Evolutionary conservation across 2,329 filamentous ascomycete genomes (phyloP), one percentile per base, ranked within the genome.

Genomic region (Neoascochyta sp.): DNA sequence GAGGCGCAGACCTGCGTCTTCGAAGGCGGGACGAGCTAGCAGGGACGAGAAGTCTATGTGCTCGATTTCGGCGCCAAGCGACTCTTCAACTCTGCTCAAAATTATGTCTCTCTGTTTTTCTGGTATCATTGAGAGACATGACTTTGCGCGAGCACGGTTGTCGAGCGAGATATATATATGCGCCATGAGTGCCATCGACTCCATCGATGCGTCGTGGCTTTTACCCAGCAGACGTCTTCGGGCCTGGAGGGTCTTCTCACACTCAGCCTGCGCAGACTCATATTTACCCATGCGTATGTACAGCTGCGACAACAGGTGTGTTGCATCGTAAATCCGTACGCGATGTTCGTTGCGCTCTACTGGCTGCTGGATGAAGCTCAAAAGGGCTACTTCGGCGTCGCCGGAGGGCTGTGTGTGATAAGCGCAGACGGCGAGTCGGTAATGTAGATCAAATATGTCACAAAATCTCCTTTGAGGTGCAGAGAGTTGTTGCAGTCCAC

Each of bases 181-280:
- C 15, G 51, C 47, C 49, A 55, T 54, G 23, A 57, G 43, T 9
- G 50, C 49, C 26, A 47, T 40, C 10, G 54, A 56, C 28, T 54
- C 52, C 18, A 52, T 38, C 15, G 50, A 41, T 7, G 39, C 40
- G 7, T 40, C 33, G 26, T 41, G 44, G n/a, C 35, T 40, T 34
- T 57, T 57, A 12, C 51, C 54, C 10, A 52, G 27, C 12, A 56
- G 26, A 9, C 42, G 40, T 20, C 49, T 34, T 22, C 54, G 43
- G n/a, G 32, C 45, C 22, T 52, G 45, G 11, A 57, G 36, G 14
- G 50, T 40, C 28, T 43, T 50, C 24, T 57, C 54, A 29, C 52
- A 53, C 23, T 52, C 38, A 27, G 27, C 25, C 27, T 38, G 33
- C 26, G 52, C 53, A 12, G 40, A 41, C 7, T 54, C 47, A 8